Evolutionary conservation across 345 rosid species (phyloP).

Genomic region (Excoecaria cochinchinensis): DNA sequence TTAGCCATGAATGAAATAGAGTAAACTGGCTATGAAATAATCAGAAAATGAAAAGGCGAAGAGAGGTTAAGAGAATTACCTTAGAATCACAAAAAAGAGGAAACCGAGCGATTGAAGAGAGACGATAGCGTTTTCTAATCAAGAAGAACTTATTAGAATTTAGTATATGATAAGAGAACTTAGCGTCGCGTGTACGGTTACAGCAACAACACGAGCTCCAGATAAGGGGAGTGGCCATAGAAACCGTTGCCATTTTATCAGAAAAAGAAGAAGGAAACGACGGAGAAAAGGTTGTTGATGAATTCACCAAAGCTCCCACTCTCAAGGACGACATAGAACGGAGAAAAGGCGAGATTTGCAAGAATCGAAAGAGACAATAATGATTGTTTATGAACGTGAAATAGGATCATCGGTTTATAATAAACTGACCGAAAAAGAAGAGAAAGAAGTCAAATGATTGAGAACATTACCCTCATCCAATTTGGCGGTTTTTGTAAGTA

Average conservation of each 20-base stretch:
- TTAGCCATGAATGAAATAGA: too few species aligned
- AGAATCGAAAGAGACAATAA: not conserved
- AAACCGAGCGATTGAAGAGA: slow-evolving; percentile 20
- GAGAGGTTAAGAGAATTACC: slow-evolving; percentile 26
- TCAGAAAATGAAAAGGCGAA: not conserved
- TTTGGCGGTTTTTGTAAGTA: too few species aligned
- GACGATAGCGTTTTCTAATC: not conserved
- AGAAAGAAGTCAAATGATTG: too few species aligned
- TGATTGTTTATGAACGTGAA: not conserved
- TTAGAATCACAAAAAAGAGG: slow-evolving; percentile 38
- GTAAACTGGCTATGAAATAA: not conserved
- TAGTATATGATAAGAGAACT: slow-evolving; percentile 1
- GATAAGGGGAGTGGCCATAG: not conserved
- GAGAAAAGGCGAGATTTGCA: not conserved
- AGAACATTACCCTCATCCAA: too few species aligned
- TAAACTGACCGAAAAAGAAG: too few species aligned
- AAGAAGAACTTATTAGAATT: not conserved
- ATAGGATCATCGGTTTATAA: not conserved
- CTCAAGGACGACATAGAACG: not conserved
- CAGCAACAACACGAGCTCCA: not conserved
- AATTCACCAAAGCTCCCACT: slow-evolving; percentile 4
- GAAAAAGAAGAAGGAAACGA: slow-evolving; percentile 4
- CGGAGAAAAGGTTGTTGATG: not conserved
- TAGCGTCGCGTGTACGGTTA: not conserved
- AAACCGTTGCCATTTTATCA: slow-evolving; percentile 14